phyloP scores from a whole-genome alignment of 106 monocot species.

The Allium cepa region DNA sequence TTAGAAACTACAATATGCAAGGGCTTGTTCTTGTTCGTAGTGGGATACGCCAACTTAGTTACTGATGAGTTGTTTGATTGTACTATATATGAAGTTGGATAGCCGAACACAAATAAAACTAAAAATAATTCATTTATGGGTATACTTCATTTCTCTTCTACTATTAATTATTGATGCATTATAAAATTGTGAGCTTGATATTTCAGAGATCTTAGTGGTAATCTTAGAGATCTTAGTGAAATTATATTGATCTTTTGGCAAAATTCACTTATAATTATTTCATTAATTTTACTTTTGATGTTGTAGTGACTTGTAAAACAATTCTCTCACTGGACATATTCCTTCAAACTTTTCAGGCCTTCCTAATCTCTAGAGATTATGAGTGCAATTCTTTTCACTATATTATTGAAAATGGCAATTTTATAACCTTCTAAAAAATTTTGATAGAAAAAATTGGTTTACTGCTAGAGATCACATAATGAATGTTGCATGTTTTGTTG shows the following conservation, averaged over 20 bases:
- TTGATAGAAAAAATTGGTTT: neutral
- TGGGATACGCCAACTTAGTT: constrained; percentile 48
- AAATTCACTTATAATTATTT: neutral
- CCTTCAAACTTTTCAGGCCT: too few species aligned
- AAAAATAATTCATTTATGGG: neutral
- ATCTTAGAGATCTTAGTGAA: constrained; percentile 24
- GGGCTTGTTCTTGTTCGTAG: constrained; percentile 68
- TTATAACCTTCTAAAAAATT: neutral
- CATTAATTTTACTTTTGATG: too few species aligned
- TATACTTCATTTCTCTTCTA: neutral
- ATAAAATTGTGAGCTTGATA: neutral
- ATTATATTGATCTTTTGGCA: neutral
- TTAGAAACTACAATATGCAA: constrained; percentile 69
- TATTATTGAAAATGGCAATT: neutral
- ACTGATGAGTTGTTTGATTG: constrained; percentile 41
- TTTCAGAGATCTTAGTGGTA: constrained; percentile 87
- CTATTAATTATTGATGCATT: too few species aligned
- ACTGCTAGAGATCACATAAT: too few species aligned
- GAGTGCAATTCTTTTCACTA: too few species aligned
- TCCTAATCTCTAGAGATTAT: too few species aligned
- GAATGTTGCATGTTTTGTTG: too few species aligned
- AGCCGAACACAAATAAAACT: neutral
- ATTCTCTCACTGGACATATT: too few species aligned
- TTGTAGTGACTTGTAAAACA: too few species aligned
- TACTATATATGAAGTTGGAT: neutral